Conservation (phyloP, 345 rosid species). For the Eucalyptus sp. region DNA sequence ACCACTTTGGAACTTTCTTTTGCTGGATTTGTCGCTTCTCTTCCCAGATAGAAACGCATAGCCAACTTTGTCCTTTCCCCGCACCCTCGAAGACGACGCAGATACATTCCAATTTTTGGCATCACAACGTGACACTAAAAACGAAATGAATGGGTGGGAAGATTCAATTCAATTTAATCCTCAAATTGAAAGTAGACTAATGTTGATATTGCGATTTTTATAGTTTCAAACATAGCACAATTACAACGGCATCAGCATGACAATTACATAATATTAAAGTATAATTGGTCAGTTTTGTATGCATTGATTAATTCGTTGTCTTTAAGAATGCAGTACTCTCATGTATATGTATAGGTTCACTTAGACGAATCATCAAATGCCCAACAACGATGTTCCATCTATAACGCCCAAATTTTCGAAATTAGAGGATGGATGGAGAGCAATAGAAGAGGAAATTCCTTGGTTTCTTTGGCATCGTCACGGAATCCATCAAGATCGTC, state of each 20-base stretch:
- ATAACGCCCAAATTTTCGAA: background rate
- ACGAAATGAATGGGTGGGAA: too few species aligned
- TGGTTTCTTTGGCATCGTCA: slow-evolving; percentile 24
- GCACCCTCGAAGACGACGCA: background rate
- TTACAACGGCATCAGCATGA: background rate
- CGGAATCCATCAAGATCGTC: slow-evolving; percentile 36
- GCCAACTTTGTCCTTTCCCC: background rate
- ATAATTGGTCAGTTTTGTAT: background rate
- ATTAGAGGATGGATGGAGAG: slow-evolving; percentile 23
- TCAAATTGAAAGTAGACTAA: too few species aligned
- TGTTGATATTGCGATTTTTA: too few species aligned
- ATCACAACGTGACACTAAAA: too few species aligned
- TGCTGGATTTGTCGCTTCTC: background rate
- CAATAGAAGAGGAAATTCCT: slow-evolving; percentile 43
- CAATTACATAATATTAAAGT: background rate
- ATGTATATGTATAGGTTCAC: background rate
- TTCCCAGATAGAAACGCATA: accelerated
- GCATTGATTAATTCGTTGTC: background rate
- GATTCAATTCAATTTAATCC: too few species aligned
- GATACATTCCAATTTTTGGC: background rate
- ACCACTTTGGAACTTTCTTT: background rate
- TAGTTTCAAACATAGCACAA: background rate
- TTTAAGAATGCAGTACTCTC: background rate
- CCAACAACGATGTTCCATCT: background rate
- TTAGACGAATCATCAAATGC: background rate